Conservation (phyloP, 495 filamentous ascomycete genomes). For the Penicillium macrosclerotiorum region DNA sequence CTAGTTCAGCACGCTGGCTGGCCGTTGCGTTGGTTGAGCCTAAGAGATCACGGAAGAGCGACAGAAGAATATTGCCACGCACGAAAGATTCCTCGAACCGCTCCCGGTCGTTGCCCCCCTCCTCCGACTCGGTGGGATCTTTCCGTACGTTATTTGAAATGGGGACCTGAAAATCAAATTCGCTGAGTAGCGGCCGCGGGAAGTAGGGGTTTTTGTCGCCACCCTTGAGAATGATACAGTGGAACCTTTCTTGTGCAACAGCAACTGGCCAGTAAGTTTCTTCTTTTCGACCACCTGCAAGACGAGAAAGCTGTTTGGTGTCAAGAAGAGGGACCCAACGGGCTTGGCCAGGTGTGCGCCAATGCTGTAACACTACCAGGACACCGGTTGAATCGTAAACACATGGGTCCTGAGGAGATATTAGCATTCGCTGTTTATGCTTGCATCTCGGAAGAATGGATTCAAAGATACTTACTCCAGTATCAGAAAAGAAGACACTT, state of each 20-base stretch:
- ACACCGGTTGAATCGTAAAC: slow-evolving; percentile 91
- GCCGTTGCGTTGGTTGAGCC: slow-evolving; percentile 56
- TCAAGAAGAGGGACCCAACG: slow-evolving; percentile 90
- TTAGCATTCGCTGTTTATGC: not conserved
- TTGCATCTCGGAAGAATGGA: not conserved
- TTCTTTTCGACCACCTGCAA: slow-evolving; percentile 77
- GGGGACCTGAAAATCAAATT: slow-evolving; percentile 91
- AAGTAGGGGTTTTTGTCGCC: slow-evolving; percentile 93
- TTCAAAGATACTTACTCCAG: slow-evolving; percentile 55
- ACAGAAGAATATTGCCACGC: slow-evolving; percentile 65
- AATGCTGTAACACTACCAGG: slow-evolving; percentile 82
- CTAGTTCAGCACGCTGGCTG: slow-evolving; percentile 65
- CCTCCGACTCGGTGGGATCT: slow-evolving; percentile 36
- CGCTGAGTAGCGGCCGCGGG: slow-evolving; percentile 83
- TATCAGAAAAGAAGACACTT: slow-evolving; percentile 88
- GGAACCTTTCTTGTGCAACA: slow-evolving; percentile 87
- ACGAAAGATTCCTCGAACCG: slow-evolving; percentile 75
- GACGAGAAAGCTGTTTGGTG: slow-evolving; percentile 76
- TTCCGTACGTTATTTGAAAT: slow-evolving; percentile 53
- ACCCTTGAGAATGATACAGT: slow-evolving; percentile 98
- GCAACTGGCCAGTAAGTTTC: slow-evolving; percentile 96
- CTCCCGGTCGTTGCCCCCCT: slow-evolving; percentile 38
- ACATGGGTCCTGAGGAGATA: slow-evolving; percentile 67
- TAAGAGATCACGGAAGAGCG: slow-evolving; percentile 69
- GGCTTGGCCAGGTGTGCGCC: slow-evolving; percentile 80